Evolutionary conservation across 73 alveolate genomes (phyloP), one percentile per base, ranked within the genome.

Genomic region (Uronychia binucleata): DNA sequence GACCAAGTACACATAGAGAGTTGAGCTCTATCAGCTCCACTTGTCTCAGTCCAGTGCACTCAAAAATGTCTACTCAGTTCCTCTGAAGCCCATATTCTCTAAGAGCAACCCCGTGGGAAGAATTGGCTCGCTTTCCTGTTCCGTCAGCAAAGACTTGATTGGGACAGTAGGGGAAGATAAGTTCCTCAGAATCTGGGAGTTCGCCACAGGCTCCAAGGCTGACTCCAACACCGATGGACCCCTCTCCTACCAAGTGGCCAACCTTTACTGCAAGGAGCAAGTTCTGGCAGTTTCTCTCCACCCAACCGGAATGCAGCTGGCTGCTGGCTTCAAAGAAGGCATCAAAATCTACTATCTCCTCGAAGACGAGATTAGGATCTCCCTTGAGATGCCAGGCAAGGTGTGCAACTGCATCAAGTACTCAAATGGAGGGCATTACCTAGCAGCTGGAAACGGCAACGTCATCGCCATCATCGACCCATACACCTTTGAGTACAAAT

Each of bases 281-380:
- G 92, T 92, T 28, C 30, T 57, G 29, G 74, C 86, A 26, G 91
- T 86, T 30, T 93, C 97, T 0, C 89, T 92, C 28, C 97, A 92
- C 57, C 97, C 97, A 26, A 84, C 85, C 86, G 97, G 97, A 8
- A 58, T 83, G n/a, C 84, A 92, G 59, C 26, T 92, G 26, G 97
- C 97, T 1, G 94, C 79, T 28, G 97, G 97, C 27, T 90, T 91
- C 79, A 86, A 88, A 81, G 94, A 92, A 59, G 87, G 89, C 26
- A 74, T 92, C 31, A 92, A 89, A 77, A 80, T 92, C 25, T 92
- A 75, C 67, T 92, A 92, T 80, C 46, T 92, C 0, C 77, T 92
- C 0, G 92, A 89, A 57, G 93, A 92, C 75, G 90, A 80, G 31
- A 76, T 92, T n/a, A 88, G 81, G 34, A 84, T 67, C 13, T 94